phyloP scores from a whole-genome alignment of 2,329 filamentous ascomycete genomes.

The Coniosporium tulheliwenetii region DNA sequence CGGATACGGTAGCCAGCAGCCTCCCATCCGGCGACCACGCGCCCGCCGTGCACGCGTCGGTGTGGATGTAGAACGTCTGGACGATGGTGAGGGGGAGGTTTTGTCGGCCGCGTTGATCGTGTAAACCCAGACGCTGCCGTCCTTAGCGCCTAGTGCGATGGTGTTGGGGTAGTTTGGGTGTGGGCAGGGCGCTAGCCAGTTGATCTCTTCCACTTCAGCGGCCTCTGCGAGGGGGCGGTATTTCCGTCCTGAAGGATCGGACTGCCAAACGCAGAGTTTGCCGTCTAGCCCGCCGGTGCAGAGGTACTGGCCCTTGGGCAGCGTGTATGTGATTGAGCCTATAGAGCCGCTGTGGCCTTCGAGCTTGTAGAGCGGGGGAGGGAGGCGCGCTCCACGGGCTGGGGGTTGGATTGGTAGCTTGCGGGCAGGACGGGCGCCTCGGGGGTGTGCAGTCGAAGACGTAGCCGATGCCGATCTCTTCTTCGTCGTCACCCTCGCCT shows the following conservation, averaged over 20 bases:
- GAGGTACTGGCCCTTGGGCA: constrained; percentile 68
- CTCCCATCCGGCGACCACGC: constrained; percentile 80
- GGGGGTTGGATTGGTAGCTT: constrained; percentile 55
- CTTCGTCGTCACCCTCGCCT: constrained; percentile 42
- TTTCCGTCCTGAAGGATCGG: constrained; percentile 31
- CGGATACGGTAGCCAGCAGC: constrained; percentile 73
- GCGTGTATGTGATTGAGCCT: constrained; percentile 71
- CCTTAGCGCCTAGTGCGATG: constrained; percentile 71
- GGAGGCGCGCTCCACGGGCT: constrained; percentile 38
- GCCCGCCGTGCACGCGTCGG: constrained; percentile 71
- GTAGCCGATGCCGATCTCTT: constrained; percentile 44
- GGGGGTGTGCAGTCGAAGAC: constrained; percentile 62
- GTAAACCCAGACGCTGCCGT: constrained; percentile 94
- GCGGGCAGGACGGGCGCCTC: constrained; percentile 54
- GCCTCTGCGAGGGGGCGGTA: constrained; percentile 60
- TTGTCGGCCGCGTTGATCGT: constrained; percentile 55
- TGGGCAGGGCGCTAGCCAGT: constrained; percentile 73
- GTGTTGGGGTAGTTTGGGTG: constrained; percentile 58
- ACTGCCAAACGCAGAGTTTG: constrained; percentile 54
- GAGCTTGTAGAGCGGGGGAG: constrained; percentile 56
- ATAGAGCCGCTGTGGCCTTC: constrained; percentile 90
- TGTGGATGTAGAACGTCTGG: constrained; percentile 87
- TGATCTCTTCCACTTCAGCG: constrained; percentile 88
- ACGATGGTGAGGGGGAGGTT: constrained; percentile 57
- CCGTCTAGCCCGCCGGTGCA: constrained; percentile 84